Evolutionary conservation across 441 rosid species (phyloP).

Genomic region (Aquilaria agallochum): DNA sequence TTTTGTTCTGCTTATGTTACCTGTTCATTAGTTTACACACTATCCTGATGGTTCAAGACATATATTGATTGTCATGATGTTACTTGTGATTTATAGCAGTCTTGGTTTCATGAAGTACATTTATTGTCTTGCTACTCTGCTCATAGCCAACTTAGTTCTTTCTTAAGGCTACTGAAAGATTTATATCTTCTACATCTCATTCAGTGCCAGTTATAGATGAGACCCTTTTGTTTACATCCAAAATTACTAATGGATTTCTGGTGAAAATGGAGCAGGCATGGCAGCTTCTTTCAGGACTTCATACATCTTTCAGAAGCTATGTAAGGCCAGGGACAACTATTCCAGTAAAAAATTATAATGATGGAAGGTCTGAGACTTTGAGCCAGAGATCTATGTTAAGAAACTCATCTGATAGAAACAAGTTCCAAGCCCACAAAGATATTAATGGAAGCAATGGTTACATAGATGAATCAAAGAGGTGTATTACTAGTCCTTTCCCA

Average conservation of each 20-base stretch:
- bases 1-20: background rate
- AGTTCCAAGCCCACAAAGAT: conserved; percentile 28
- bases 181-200: no score
- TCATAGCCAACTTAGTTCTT: no score
- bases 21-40: background rate
- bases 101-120: no score
- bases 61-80: no score
- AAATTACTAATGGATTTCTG: background rate
- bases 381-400: conserved; percentile 32
- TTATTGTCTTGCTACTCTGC: no score
- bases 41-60: no score
- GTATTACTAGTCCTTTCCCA: conserved; percentile 25
- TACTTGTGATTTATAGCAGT: no score
- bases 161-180: no score
- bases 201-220: no score
- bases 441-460: conserved; percentile 18
- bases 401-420: conserved; percentile 26
- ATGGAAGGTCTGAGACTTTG: conserved; percentile 25
- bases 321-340: conserved; percentile 71
- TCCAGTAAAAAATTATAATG: conserved; percentile 31
- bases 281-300: conserved; percentile 73
- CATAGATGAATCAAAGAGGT: conserved; percentile 28
- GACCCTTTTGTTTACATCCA: conserved; percentile 1
- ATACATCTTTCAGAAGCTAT: conserved; percentile 52
- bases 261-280: conserved; percentile 65